Percentiles rank a stretch among this genome's conserved stretches.
phyloP scores from a whole-genome alignment of 1,139 yeast species.

The Entelexis paramagnoliae region DNA sequence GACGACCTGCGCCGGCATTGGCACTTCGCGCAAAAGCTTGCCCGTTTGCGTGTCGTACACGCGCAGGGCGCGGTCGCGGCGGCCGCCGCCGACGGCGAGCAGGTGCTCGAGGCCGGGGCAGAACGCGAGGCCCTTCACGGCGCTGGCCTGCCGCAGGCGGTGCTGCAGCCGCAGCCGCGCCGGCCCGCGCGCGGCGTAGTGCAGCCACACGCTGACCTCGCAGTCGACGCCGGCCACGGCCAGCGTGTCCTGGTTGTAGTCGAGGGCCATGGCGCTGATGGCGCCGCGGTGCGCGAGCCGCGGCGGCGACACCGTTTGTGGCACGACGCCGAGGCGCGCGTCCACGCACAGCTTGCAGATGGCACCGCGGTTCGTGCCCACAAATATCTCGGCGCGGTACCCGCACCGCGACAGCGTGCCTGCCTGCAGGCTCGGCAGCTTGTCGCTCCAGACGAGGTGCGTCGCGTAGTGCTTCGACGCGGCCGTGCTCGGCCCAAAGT shows the following conservation, averaged over 20 bases:
- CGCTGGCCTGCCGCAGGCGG: conserved; percentile 8
- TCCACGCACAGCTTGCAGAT: conserved; percentile 2
- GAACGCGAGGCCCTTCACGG: conserved; percentile 11
- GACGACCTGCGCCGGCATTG: conserved; percentile 18
- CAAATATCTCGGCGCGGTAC: conserved; percentile 8
- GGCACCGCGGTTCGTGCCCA: conserved; percentile 10
- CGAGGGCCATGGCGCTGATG: conserved; percentile 9
- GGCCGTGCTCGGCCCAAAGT: background rate
- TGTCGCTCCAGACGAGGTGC: conserved; percentile 2
- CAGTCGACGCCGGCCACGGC: conserved; percentile 7
- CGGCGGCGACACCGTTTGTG: background rate
- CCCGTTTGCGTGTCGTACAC: background rate
- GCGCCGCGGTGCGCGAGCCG: background rate
- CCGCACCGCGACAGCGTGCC: conserved; percentile 1
- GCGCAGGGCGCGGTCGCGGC: conserved; percentile 16
- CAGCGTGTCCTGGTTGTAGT: conserved; percentile 1
- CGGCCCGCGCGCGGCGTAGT: background rate
- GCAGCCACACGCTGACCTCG: conserved; percentile 11
- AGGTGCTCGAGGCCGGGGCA: conserved; percentile 10
- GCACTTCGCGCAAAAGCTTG: background rate
- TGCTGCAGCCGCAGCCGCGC: background rate
- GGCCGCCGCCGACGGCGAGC: conserved; percentile 17
- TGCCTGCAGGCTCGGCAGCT: background rate
- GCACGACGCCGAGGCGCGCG: background rate
- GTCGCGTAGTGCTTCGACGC: background rate